Evolutionary conservation across 176 grass and related monocot genomes (phyloP).

Genomic region (Metroxylon sagu): DNA sequence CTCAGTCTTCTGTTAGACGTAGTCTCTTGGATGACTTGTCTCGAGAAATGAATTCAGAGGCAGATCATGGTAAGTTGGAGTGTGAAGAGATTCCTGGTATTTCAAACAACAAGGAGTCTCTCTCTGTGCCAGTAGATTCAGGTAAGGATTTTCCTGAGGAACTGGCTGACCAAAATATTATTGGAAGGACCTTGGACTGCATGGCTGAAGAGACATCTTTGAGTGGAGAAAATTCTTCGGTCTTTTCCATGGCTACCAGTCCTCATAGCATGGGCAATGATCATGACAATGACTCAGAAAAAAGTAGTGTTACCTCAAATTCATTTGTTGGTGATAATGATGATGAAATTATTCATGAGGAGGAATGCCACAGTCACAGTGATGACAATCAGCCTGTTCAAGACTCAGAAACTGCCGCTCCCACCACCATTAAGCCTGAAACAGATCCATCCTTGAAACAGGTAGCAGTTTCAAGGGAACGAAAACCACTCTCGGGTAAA

Average conservation of each 20-base stretch:
- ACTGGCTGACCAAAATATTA: constrained; percentile 10
- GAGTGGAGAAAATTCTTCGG: constrained; percentile 45
- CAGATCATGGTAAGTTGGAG: constrained; percentile 28
- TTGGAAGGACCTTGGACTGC: constrained; percentile 19
- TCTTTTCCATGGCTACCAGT: constrained; percentile 32
- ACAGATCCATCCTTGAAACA: constrained; percentile 1
- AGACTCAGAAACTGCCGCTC: constrained; percentile 19
- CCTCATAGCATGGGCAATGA: constrained; percentile 7
- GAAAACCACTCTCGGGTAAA: constrained; percentile 58
- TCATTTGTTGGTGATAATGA: constrained; percentile 45
- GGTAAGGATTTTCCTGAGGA: constrained; percentile 10
- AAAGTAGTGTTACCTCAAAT: constrained; percentile 62
- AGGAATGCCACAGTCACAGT: constrained; percentile 24
- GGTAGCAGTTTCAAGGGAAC: constrained; percentile 34
- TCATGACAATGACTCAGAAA: constrained; percentile 59
- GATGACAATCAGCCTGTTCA: constrained; percentile 19
- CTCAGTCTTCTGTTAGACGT: constrained; percentile 33
- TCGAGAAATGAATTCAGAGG: constrained; percentile 17
- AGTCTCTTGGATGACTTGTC: constrained; percentile 44
- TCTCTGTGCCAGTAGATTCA: neutral
- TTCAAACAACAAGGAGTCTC: constrained; percentile 20
- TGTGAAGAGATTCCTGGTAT: constrained; percentile 29
- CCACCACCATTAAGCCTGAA: constrained; percentile 12
- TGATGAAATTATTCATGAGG: constrained; percentile 32
- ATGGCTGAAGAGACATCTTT: constrained; percentile 24